phyloP scores from a whole-genome alignment of 2,329 filamentous ascomycete species.

The Paramyrothecium sp. region DNA sequence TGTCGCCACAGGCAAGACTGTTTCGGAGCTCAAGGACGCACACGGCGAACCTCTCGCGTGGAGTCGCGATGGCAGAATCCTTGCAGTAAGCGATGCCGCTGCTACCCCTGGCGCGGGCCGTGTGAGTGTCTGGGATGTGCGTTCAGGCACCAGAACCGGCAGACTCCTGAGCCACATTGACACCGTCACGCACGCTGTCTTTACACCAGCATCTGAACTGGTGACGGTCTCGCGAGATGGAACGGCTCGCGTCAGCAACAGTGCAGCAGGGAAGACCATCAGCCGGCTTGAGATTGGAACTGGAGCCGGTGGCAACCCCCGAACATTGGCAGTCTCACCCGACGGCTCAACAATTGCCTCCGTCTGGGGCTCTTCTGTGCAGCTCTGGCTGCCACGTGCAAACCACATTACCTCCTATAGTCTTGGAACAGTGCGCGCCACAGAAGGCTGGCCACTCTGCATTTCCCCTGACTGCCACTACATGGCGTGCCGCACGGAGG shows the following conservation, averaged over 20 bases:
- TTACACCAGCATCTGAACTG: slow-evolving; percentile 26
- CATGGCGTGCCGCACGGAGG: slow-evolving; percentile 37
- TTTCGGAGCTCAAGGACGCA: slow-evolving; percentile 27
- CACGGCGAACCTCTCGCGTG: slow-evolving; percentile 26
- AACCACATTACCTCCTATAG: slow-evolving; percentile 33
- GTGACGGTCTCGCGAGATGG: slow-evolving; percentile 36
- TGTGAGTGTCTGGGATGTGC: slow-evolving; percentile 30
- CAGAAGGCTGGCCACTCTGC: slow-evolving; percentile 39
- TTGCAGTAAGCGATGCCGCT: slow-evolving; percentile 26
- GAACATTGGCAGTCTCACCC: slow-evolving; percentile 28
- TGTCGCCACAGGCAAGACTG: slow-evolving; percentile 25
- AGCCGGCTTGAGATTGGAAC: slow-evolving; percentile 32
- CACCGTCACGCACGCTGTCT: slow-evolving; percentile 34
- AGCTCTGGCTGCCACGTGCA: slow-evolving; percentile 32
- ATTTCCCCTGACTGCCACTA: slow-evolving; percentile 36
- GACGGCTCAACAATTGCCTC: slow-evolving; percentile 32
- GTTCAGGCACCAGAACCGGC: slow-evolving; percentile 23
- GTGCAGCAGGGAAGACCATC: slow-evolving; percentile 29
- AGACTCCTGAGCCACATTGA: slow-evolving; percentile 33
- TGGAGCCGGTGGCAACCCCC: slow-evolving; percentile 19
- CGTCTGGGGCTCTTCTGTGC: slow-evolving; percentile 36
- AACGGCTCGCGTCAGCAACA: slow-evolving; percentile 33
- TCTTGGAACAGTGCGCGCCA: slow-evolving; percentile 27
- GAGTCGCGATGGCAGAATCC: slow-evolving; percentile 25
- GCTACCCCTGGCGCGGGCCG: slow-evolving; percentile 11